Base-by-base conservation (phyloP, 306 rosid genomes). In the Quercus dentata region DNA sequence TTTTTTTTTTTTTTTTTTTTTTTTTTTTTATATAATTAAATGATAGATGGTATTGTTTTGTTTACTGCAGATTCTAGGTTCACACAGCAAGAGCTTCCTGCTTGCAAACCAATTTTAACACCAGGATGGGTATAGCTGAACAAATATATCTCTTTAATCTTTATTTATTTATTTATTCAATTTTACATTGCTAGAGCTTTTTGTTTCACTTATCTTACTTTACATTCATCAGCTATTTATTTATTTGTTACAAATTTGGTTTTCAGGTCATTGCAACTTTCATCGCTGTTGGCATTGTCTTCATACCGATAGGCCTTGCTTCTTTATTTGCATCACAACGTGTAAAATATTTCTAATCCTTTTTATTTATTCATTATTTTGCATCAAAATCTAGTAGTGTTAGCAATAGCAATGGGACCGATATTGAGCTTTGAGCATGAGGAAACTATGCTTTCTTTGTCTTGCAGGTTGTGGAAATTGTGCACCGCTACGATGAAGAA, bases 21-120 rank as follows among this genome's bases (percentile, higher is more conserved):
- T 15, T 2, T 27, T 56, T 11, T 8, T 28, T 3, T 54, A 8
- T 20, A 61, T 56, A 12, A 2, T 41, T 41, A 41, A 41, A 41
- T 55, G 46, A 19, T 12, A 17, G 23, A 38, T 71, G 73, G 46
- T 49, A 5, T 2, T 44, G 0, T 52, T 84, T 77, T 83, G 0
- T 79, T 70, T 25, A 31, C 77, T 83, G 76, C 87, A 94, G 98
- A 92, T 89, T 90, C 98, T 56, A 87, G 58, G 81, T 94, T 94
- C 81, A 64, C 97, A 21, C 97, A 94, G 84, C 98, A 92, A 89
- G 97, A 94, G 85, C 97, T 94, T 84, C 90, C 92, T 73, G 98
- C 98, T 5, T 92, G 97, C 92, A 92, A 94, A 76, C 97, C 98
- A 82, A 89, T 92, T 87, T 82, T 94, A 78, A 90, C 97, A 56